Evolutionary conservation across 768 basidiomycete species (phyloP).

Genomic region (Collybiopsis confluens): DNA sequence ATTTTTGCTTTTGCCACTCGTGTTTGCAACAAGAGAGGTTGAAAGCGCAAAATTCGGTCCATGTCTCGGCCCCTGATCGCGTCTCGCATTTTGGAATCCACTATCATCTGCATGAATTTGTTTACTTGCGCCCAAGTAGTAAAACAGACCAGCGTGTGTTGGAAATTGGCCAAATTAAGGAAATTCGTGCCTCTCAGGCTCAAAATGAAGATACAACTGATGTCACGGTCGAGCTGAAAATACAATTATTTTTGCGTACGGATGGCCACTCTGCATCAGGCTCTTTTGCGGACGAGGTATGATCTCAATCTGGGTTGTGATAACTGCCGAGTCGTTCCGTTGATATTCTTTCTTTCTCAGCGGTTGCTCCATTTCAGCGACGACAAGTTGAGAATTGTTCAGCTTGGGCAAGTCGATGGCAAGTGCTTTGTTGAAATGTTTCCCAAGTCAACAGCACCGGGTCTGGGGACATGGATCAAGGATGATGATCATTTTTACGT

Average conservation of each 20-base stretch:
- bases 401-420: slow-evolving; percentile 43
- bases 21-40: slow-evolving; percentile 33
- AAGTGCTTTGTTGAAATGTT: slow-evolving; percentile 44
- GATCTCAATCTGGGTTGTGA: too few species aligned
- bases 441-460: slow-evolving; percentile 14
- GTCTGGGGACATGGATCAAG: slow-evolving; percentile 42
- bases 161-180: slow-evolving; percentile 52
- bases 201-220: too few species aligned
- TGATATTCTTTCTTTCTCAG: too few species aligned
- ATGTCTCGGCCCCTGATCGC: slow-evolving; percentile 6
- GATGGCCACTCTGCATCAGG: too few species aligned
- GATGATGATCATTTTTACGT: slow-evolving; percentile 59
- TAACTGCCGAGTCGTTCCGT: too few species aligned
- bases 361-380: too few species aligned
- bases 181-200: not conserved
- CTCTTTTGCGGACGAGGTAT: too few species aligned
- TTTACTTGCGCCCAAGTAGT: slow-evolving; percentile 43
- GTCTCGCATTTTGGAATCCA: slow-evolving; percentile 34
- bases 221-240: too few species aligned
- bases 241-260: too few species aligned
- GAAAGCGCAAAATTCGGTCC: slow-evolving; percentile 22
- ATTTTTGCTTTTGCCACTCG: slow-evolving; percentile 39
- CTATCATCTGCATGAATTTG: slow-evolving; percentile 60
- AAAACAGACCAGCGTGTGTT: slow-evolving; percentile 23
- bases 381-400: slow-evolving; percentile 13